Evolutionary conservation across 768 basidiomycete genomes (phyloP).

Genomic region (Neoboletus subvelutipes): DNA sequence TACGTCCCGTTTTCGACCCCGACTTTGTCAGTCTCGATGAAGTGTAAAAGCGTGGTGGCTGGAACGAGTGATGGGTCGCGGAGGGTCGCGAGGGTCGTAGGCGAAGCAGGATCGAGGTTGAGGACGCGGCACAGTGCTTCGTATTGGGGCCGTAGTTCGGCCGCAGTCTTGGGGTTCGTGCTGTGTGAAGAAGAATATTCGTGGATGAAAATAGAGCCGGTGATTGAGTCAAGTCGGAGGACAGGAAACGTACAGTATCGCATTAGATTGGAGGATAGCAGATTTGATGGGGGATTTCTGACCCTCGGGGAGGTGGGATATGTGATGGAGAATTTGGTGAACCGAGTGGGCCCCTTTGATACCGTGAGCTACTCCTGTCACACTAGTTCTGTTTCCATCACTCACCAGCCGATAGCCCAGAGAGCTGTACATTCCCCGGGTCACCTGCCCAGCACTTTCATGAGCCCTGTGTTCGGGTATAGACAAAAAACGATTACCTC

Average conservation of each 20-base stretch:
- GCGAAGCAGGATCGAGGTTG: conserved; percentile 50
- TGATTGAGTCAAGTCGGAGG: background rate
- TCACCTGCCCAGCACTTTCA: conserved; percentile 43
- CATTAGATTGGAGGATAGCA: conserved; percentile 71
- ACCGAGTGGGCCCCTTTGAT: conserved; percentile 67
- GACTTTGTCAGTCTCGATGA: conserved; percentile 57
- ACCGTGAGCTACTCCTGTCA: background rate
- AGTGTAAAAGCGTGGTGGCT: conserved; percentile 48
- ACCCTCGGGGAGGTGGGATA: conserved; percentile 58
- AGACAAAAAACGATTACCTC: conserved; percentile 43
- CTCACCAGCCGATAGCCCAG: conserved; percentile 71
- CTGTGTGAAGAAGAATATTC: conserved; percentile 27
- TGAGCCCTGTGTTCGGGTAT: background rate
- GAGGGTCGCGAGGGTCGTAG: conserved; percentile 50
- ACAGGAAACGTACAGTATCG: conserved; percentile 52
- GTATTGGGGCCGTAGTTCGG: conserved; percentile 61
- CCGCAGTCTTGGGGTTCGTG: conserved; percentile 56
- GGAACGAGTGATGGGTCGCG: conserved; percentile 49
- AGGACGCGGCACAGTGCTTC: conserved; percentile 58
- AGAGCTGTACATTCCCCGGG: conserved; percentile 57
- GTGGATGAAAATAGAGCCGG: background rate
- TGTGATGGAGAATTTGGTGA: conserved; percentile 71
- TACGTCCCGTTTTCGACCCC: conserved; percentile 61
- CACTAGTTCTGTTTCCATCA: background rate
- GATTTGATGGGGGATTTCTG: conserved; percentile 62